phyloP scores from a whole-genome alignment of 148 eudicot species.

The Silene conica region DNA sequence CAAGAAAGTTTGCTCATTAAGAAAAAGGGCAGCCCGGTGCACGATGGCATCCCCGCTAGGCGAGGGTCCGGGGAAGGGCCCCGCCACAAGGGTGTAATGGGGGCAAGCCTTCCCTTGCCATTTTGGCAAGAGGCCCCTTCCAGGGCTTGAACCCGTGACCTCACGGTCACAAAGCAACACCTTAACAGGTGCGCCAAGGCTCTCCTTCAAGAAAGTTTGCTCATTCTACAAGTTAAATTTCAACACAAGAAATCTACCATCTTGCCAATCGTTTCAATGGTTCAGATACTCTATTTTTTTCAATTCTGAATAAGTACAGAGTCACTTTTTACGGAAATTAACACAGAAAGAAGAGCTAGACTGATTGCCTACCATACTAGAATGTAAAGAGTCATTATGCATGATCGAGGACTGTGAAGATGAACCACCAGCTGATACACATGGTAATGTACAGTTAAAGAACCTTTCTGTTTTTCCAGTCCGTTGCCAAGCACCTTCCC shows the following conservation, averaged over 20 bases:
- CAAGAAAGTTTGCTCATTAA: background rate
- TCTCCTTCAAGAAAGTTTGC: background rate
- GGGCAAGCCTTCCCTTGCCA: too few relatives aligned
- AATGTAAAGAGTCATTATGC: background rate
- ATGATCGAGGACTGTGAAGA: constrained; percentile 1
- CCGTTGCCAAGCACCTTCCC: background rate
- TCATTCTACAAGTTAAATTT: background rate
- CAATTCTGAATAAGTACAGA: background rate
- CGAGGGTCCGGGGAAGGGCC: too few relatives aligned
- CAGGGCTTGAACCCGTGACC: too few relatives aligned
- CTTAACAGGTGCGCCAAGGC: too few relatives aligned
- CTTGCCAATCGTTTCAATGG: background rate
- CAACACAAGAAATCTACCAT: background rate
- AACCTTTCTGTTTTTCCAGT: background rate
- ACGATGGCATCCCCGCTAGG: too few relatives aligned
- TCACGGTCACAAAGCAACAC: too few relatives aligned
- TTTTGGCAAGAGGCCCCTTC: too few relatives aligned
- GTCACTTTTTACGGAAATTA: background rate
- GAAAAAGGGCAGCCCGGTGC: too few relatives aligned
- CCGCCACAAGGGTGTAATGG: too few relatives aligned
- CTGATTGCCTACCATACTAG: background rate
- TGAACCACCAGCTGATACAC: background rate
- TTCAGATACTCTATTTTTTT: too few relatives aligned
- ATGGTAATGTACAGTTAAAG: background rate
- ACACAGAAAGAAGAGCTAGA: background rate